These are phyloP conservation scores for Hydnomerulius pinastri DNA, from an alignment of 768 basidiomycete genomes.

Conservation along the genomic window DNA sequence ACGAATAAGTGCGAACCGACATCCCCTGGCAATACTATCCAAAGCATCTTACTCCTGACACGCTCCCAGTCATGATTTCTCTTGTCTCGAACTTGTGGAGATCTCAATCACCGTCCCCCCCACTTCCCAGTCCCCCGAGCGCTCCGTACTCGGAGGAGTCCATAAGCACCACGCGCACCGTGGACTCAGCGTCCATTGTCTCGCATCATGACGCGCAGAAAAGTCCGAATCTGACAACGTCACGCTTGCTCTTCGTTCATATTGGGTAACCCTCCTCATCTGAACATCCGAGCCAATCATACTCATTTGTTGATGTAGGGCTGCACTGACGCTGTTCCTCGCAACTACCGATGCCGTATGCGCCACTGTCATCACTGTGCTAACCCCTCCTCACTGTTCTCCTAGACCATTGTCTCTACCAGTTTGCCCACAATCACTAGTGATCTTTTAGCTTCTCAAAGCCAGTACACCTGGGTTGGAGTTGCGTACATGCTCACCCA, in stretches of 20 bases:
- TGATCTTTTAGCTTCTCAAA: slow-evolving; percentile 65
- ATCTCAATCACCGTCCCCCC: background rate
- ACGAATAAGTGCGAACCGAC: slow-evolving; percentile 2
- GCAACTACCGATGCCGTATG: slow-evolving; percentile 85
- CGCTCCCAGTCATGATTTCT: slow-evolving; percentile 16
- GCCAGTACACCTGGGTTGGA: slow-evolving; percentile 84
- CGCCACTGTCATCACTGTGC: slow-evolving; percentile 7
- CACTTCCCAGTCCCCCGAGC: slow-evolving; percentile 5
- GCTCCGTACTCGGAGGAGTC: slow-evolving; percentile 22
- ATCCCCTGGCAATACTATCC: slow-evolving; percentile 4
- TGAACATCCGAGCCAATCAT: slow-evolving; percentile 2
- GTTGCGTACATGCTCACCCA: slow-evolving; percentile 86
- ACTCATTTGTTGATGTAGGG: slow-evolving; percentile 43
- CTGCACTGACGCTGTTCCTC: slow-evolving; percentile 78
- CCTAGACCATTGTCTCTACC: slow-evolving; percentile 75
- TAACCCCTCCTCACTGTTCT: slow-evolving; percentile 8
- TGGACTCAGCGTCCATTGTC: slow-evolving; percentile 26
- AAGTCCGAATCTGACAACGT: slow-evolving; percentile 45
- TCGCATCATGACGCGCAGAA: slow-evolving; percentile 20
- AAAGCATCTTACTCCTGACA: background rate
- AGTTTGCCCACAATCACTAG: slow-evolving; percentile 78
- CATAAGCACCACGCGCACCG: slow-evolving; percentile 12
- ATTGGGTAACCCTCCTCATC: slow-evolving; percentile 53
- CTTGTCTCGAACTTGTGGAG: slow-evolving; percentile 9
- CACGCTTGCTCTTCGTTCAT: slow-evolving; percentile 62